Evolutionary conservation across 1,284 basidiomycete species (phyloP), one percentile per base, ranked within the genome.

Genomic region (Trichosporon inkin): DNA sequence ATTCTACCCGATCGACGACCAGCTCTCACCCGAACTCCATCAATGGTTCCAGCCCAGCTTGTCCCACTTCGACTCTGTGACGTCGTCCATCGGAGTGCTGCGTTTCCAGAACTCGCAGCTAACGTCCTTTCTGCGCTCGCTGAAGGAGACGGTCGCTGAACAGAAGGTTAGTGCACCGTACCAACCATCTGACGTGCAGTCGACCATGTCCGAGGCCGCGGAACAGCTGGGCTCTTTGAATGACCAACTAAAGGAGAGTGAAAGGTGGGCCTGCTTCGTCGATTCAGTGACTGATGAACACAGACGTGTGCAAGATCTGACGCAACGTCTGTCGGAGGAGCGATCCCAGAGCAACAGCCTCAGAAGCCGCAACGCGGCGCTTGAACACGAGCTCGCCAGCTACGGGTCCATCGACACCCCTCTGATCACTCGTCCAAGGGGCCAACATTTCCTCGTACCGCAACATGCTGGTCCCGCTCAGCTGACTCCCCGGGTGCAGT

Each of bases 21-120:
- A 17, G 6, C 39, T 62, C 6, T 53, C 57, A 0, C 11, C 44
- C 3, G 10, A 6, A 5, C 44, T 52, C 3, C 51, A 36, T 10
- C n/a, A 36, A 20, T 36, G 44, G 44, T 49, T 49, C 16, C 44
- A 49, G 51, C 51, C 51, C 5, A 52, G 51, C 51, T 2, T 52
- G 51, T 17, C 8, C 34, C 51, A 52, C 20, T 11, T 19, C 28
- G 19, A 24, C 16, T 3, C 8, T n/a, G 40, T 56, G 16, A 61
- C 44, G 17, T 13, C 10, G n/a, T 49, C 44, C 44, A 24, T 49
- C 16, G 44, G 44, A 14, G 44, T 49, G 14, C 44, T 49, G 10
- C 53, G 62, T 59, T 63, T 61, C 40, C 64, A 66, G 39, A 28
- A 60, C 39, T 17, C 40, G 14, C 57, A 63, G 57, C 53, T 66